phyloP scores from a whole-genome alignment of 768 basidiomycete species.

The Gautieria morchelliformis region DNA sequence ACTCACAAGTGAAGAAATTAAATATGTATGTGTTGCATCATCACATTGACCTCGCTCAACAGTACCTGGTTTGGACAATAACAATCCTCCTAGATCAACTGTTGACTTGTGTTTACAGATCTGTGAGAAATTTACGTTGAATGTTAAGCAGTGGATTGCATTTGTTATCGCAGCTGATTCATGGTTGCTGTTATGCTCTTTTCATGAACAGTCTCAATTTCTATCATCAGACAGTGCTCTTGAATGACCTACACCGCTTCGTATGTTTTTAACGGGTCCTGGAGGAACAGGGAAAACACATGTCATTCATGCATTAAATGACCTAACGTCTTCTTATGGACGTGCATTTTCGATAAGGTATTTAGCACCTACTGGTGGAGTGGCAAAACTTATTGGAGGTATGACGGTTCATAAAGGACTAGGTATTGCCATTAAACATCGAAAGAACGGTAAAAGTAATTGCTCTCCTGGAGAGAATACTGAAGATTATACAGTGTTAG shows the following conservation, averaged over 20 bases:
- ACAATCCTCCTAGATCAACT: too few species aligned
- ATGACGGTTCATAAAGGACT: conserved; percentile 30
- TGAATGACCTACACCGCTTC: too few species aligned
- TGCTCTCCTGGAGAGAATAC: background rate
- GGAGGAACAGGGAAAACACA: conserved; percentile 36
- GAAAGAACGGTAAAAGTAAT: conserved; percentile 7
- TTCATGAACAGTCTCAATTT: too few species aligned
- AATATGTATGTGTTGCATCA: too few species aligned
- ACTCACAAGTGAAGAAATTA: too few species aligned
- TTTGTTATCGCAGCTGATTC: conserved; percentile 9
- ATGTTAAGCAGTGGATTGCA: conserved; percentile 11
- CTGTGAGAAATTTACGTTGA: conserved; percentile 1
- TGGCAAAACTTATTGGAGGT: conserved; percentile 29
- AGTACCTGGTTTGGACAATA: too few species aligned
- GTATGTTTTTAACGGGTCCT: conserved; percentile 29
- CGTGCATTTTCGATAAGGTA: conserved; percentile 13
- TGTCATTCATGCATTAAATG: conserved; percentile 27
- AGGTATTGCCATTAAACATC: conserved; percentile 11
- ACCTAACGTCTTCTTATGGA: conserved; percentile 21
- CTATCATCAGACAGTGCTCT: too few species aligned
- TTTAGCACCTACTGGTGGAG: conserved; percentile 29
- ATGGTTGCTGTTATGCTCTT: too few species aligned
- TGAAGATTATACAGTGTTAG: too few species aligned
- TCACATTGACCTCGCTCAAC: too few species aligned
- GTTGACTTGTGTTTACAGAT: too few species aligned